Conservation (phyloP, 2,329 filamentous ascomycete genomes). For the Penicillium aurantiogriseum region DNA sequence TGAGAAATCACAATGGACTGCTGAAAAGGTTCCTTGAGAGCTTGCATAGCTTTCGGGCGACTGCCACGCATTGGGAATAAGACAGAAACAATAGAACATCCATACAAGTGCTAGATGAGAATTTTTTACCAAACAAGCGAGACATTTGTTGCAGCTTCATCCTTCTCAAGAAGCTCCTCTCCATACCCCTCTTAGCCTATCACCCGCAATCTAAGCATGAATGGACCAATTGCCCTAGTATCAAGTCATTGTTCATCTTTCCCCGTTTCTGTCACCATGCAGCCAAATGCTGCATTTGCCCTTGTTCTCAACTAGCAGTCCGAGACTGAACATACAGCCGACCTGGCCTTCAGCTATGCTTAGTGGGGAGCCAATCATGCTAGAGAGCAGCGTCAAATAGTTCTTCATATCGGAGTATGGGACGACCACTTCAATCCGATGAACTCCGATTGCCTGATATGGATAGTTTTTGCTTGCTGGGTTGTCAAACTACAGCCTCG, state of each 20-base stretch:
- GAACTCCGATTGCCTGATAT: background rate
- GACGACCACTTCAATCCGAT: conserved; percentile 1
- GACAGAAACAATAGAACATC: background rate
- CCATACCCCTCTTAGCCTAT: background rate
- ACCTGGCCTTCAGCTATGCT: background rate
- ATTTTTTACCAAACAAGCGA: background rate
- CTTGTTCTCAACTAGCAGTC: background rate
- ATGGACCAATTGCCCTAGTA: background rate
- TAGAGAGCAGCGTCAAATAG: background rate
- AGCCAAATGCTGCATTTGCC: background rate
- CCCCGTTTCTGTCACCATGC: background rate
- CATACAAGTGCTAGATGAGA: background rate
- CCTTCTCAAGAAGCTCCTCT: background rate
- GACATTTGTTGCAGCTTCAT: background rate
- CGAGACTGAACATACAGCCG: background rate
- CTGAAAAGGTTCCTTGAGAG: background rate
- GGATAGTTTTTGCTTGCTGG: background rate
- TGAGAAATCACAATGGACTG: background rate
- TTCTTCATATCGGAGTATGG: background rate
- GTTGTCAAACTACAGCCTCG: background rate
- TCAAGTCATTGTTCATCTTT: background rate
- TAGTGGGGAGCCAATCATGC: background rate
- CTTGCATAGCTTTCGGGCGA: background rate
- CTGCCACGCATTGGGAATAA: background rate
- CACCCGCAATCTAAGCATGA: background rate